These are phyloP conservation scores for Chlorella sorokiniana DNA, from an alignment of 139 green algal species.

Conservation along the genomic window DNA sequence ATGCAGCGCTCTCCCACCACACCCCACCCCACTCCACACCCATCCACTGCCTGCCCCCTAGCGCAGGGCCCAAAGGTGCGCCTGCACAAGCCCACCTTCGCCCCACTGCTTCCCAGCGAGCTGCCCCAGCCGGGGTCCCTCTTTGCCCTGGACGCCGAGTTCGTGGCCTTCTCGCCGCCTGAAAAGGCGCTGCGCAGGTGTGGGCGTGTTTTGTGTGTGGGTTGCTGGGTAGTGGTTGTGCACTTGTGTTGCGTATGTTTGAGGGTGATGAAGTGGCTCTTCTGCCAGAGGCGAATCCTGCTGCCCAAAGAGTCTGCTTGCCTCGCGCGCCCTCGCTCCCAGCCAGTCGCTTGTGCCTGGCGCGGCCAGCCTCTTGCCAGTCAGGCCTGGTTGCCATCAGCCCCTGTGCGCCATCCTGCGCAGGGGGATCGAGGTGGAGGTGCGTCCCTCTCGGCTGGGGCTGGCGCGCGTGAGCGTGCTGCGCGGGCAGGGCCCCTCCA, in stretches of 20 bases:
- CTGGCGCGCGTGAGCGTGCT: slow-evolving; percentile 89
- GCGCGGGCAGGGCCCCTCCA: slow-evolving; percentile 68
- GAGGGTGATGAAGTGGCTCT: too few relatives aligned
- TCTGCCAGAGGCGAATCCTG: too few relatives aligned
- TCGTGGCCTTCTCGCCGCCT: slow-evolving; percentile 78
- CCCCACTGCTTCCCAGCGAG: slow-evolving; percentile 66
- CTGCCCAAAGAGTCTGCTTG: too few relatives aligned
- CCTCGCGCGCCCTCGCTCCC: too few relatives aligned
- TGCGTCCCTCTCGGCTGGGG: slow-evolving; percentile 67
- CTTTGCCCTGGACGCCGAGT: slow-evolving; percentile 94
- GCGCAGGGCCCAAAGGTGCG: slow-evolving; percentile 37
- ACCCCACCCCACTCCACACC: not conserved
- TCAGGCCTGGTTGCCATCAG: too few relatives aligned
- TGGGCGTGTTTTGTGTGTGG: not conserved
- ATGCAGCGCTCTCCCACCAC: not conserved
- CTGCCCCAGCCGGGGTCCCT: slow-evolving; percentile 65
- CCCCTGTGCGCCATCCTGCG: too few relatives aligned
- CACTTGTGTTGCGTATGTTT: not conserved
- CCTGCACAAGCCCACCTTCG: slow-evolving; percentile 57
- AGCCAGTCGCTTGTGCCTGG: too few relatives aligned
- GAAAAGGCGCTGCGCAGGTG: slow-evolving; percentile 49
- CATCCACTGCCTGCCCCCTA: not conserved
- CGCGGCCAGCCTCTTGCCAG: too few relatives aligned
- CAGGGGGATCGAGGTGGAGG: slow-evolving; percentile 50
- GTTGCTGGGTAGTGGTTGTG: not conserved